Conservation (phyloP, 768 basidiomycete genomes). For the Amylocystis lapponica region DNA sequence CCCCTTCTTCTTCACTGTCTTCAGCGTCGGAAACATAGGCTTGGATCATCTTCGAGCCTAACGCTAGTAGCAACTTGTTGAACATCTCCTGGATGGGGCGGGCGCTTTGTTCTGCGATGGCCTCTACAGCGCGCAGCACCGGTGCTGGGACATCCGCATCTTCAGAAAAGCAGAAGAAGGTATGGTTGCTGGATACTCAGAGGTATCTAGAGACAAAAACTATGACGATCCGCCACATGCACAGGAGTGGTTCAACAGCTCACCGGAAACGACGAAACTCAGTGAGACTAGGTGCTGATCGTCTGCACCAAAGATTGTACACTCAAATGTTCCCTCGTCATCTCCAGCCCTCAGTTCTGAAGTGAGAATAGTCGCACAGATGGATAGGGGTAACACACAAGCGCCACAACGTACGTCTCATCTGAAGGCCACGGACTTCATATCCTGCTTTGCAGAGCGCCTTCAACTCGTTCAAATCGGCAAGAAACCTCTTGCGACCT, state of each 20-base stretch:
- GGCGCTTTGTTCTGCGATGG: constrained; percentile 36
- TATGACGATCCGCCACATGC: no score
- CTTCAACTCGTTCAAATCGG: no score
- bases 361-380: no score
- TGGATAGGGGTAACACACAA: no score
- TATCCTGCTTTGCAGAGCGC: no score
- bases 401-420: no score
- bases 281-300: constrained; percentile 31
- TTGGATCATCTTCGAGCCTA: constrained; percentile 11
- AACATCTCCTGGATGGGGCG: constrained; percentile 41
- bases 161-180: constrained; percentile 49
- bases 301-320: constrained; percentile 34
- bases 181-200: constrained; percentile 60
- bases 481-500: no score
- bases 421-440: no score
- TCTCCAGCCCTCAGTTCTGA: constrained; percentile 50
- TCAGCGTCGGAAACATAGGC: constrained; percentile 17
- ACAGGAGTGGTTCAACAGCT: constrained; percentile 5
- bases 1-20: constrained; percentile 32
- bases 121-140: constrained; percentile 39
- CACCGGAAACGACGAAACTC: constrained; percentile 48
- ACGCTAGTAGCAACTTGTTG: constrained; percentile 33
- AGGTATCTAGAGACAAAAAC: constrained; percentile 42
- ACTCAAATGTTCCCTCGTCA: constrained; percentile 60
- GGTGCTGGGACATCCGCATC: constrained; percentile 37